A percentile compares a stretch with the other conserved stretches of the same genome.
Evolutionary conservation across 2,329 filamentous ascomycete genomes (phyloP).

Genomic region (Graphiopsis chlorocephala): DNA sequence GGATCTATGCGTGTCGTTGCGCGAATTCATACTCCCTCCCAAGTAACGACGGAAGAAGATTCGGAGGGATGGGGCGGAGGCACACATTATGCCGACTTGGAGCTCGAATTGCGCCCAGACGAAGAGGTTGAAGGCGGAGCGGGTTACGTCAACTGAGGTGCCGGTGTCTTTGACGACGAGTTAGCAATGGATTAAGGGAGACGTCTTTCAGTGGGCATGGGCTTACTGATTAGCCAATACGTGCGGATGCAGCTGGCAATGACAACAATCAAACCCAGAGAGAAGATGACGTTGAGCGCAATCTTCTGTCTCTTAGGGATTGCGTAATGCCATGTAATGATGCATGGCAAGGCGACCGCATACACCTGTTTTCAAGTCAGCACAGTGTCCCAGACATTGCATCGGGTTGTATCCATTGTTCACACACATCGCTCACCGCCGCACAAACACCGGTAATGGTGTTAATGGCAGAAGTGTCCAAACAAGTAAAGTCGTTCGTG

Average conservation of each 20-base stretch:
- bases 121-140: slow-evolving; percentile 30
- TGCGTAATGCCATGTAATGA: slow-evolving; percentile 46
- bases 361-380: slow-evolving; percentile 29
- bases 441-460: slow-evolving; percentile 40
- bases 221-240: slow-evolving; percentile 34
- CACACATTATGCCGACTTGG: slow-evolving; percentile 29
- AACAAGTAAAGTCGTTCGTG: slow-evolving; percentile 34
- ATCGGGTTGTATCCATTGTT: not conserved
- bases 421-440: slow-evolving; percentile 36
- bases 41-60: slow-evolving; percentile 20
- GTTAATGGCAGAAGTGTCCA: slow-evolving; percentile 38
- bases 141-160: slow-evolving; percentile 15
- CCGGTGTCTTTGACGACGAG: slow-evolving; percentile 19
- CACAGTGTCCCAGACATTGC: not conserved
- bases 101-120: slow-evolving; percentile 29
- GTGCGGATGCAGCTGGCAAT: slow-evolving; percentile 38
- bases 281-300: slow-evolving; percentile 45
- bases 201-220: not conserved
- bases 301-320: slow-evolving; percentile 44
- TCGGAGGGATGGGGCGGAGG: slow-evolving; percentile 28
- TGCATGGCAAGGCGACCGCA: slow-evolving; percentile 41
- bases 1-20: not conserved
- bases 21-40: slow-evolving; percentile 10
- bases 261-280: slow-evolving; percentile 42
- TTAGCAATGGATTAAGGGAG: slow-evolving; percentile 6